Percentiles rank a stretch among this genome's conserved stretches.
Conservation (phyloP, 345 rosid species). For the Diplotaxis tenuifolia region DNA sequence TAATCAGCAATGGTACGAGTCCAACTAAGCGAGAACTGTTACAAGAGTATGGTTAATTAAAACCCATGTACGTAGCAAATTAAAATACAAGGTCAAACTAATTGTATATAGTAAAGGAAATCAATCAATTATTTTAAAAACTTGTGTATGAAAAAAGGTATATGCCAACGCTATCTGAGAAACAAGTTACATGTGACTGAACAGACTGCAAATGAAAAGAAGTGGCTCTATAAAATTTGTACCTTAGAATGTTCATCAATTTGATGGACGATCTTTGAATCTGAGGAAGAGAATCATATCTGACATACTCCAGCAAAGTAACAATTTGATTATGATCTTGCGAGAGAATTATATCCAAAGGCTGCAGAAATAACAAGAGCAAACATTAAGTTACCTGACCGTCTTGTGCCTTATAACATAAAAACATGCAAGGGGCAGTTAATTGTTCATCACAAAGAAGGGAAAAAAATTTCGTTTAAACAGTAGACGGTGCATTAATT, state of each 20-base stretch:
- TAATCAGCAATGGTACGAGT: slow-evolving; percentile 76
- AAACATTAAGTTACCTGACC: slow-evolving; percentile 8
- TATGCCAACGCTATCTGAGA: slow-evolving; percentile 6
- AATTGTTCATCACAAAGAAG: neutral
- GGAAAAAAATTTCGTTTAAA: neutral
- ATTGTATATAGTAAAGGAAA: slow-evolving; percentile 1
- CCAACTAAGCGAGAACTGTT: slow-evolving; percentile 90
- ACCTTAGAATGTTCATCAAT: slow-evolving; percentile 89
- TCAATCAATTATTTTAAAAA: slow-evolving; percentile 7
- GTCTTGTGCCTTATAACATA: slow-evolving; percentile 1
- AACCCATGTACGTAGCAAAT: neutral
- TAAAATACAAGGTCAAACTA: neutral
- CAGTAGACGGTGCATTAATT: neutral
- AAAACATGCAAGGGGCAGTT: neutral
- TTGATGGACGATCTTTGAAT: slow-evolving; percentile 82
- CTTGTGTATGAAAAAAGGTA: slow-evolving; percentile 7
- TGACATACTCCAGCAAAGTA: slow-evolving; percentile 80
- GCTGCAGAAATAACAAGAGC: slow-evolving; percentile 51
- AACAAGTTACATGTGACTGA: neutral
- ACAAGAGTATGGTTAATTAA: slow-evolving; percentile 20
- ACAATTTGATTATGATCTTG: slow-evolving; percentile 90
- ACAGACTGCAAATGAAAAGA: slow-evolving; percentile 23
- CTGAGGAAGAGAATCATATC: slow-evolving; percentile 79
- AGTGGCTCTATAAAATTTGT: slow-evolving; percentile 6
- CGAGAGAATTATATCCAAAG: slow-evolving; percentile 84